Evolutionary conservation across 2,329 filamentous ascomycete genomes (phyloP), one percentile per base, ranked within the genome.

Genomic region (Aureobasidium uvarum): DNA sequence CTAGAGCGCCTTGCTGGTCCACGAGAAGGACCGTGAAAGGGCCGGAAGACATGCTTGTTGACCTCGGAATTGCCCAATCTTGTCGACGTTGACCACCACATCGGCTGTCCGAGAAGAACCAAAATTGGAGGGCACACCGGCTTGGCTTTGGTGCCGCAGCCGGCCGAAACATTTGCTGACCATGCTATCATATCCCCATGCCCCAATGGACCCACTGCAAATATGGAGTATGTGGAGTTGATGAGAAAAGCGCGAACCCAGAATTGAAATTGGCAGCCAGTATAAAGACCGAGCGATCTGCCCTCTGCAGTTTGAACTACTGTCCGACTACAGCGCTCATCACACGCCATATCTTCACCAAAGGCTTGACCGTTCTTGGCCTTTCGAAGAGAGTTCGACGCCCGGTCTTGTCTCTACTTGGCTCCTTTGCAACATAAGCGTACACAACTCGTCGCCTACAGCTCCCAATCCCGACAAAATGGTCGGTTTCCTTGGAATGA

Each of bases 401-500:
- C 60, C 60, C 36, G 54, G n/a, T 63, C 48, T 54, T 63, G 20
- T 52, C n/a, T 33, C 23, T 63, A 33, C 60, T 52, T 52, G 46
- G 60, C 60, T 55, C 23, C 36, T 23, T 46, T 25, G 45, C 7
- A 62, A 31, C 58, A 51, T 20, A 50, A 62, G 16, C 45, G 36
- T 54, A 20, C 46, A 54, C n/a, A 63, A 41, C 5, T 63, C 60
- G 60, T 63, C 45, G 31, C 20, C 41, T 46, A 48, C 56, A 48
- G 56, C 11, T n/a, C 25, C 16, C 16, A 18, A 58, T 18, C 16
- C n/a, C 20, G 18, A 16, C 48, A 45, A 16, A 41, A 63, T 63
- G 60, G 60, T 54, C 25, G 38, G 46, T 20, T 66, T 66, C 36
- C 25, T 71, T 67, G 65, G 64, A 43, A 63, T 69, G 54, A 69